Evolutionary conservation across 106 monocot genomes (phyloP), one percentile per base, ranked within the genome.

Genomic region (Posidonia australis): DNA sequence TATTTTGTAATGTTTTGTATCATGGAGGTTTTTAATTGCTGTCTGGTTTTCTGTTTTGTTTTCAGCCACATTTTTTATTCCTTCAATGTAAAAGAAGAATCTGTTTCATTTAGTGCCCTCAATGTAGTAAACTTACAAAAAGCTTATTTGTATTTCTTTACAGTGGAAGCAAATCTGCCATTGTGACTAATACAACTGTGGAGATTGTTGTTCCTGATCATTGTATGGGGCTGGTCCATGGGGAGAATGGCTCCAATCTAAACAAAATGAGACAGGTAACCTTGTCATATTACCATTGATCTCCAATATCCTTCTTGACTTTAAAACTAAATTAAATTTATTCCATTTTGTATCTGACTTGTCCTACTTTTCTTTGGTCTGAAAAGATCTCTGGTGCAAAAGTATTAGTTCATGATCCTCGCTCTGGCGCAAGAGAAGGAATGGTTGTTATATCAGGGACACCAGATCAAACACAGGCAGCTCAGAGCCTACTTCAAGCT

Each of bases 181-280:
- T 68, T 57, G 68, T 68, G 68, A 68, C 41, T 11, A 68, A 68
- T 58, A 68, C 68, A 9, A 68, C 56, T 13, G 14, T 68, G 24
- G 56, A 68, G 25, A 68, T 68, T 25, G 17, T 25, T 18, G 44
- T 68, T 56, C 56, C 68, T 56, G 68, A 55, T 29, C 41, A 42
- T 57, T 22, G 5, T 27, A 43, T 68, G 19, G 36, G 25, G 13
- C 12, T 26, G 7, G 57, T 68, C 44, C 57, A 57, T 68, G 68
- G 68, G 16, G 68, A 68, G 23, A 58, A 58, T 25, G 68, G 68
- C 9, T 31, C 23, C 12, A 68, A 68, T 44, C 56, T 68, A 21
- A 44, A 22, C 22, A 10, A 52, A 45, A 68, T 68, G 1, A 68
- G 44, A 68, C 42, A 57, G 68, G 68, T 68, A 26, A 29, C 9